phyloP scores from a whole-genome alignment of 2,329 filamentous ascomycete species.

The Colletotrichum plurivorum region DNA sequence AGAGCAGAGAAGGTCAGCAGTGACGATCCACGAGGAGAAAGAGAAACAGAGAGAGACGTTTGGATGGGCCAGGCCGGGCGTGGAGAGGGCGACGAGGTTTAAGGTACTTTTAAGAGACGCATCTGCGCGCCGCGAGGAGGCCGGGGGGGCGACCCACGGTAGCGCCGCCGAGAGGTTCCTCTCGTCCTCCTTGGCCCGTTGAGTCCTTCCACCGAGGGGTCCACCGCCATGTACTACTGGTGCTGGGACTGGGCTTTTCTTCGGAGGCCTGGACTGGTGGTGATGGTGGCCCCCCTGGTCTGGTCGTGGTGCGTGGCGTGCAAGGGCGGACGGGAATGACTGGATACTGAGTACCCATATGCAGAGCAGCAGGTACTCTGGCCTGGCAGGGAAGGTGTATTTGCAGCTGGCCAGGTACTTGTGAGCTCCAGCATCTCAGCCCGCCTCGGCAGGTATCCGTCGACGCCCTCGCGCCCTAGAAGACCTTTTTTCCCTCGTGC shows the following conservation, averaged over 20 bases:
- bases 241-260: no score
- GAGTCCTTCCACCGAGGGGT: conserved; percentile 16
- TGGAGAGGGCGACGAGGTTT: conserved; percentile 24
- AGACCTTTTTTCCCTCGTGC: no score
- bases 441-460: conserved; percentile 31
- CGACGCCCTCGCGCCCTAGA: no score
- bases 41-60: conserved; percentile 33
- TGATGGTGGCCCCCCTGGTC: no score
- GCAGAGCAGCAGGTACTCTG: conserved; percentile 1
- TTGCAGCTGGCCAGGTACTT: conserved; percentile 9
- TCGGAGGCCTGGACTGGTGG: conserved; percentile 8
- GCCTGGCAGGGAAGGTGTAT: no score
- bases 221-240: background rate
- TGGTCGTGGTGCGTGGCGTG: conserved; percentile 31
- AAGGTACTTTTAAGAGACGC: conserved; percentile 32
- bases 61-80: conserved; percentile 22
- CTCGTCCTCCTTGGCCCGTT: conserved; percentile 23
- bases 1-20: conserved; percentile 26
- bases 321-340: conserved; percentile 35
- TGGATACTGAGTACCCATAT: conserved; percentile 28
- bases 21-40: conserved; percentile 19
- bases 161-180: conserved; percentile 33
- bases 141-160: conserved; percentile 26
- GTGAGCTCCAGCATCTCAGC: conserved; percentile 5
- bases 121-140: conserved; percentile 30